Evolutionary conservation across 2,329 filamentous ascomycete genomes (phyloP), one percentile per base, ranked within the genome.

Genomic region (Lasiodiplodia hormozganensis): DNA sequence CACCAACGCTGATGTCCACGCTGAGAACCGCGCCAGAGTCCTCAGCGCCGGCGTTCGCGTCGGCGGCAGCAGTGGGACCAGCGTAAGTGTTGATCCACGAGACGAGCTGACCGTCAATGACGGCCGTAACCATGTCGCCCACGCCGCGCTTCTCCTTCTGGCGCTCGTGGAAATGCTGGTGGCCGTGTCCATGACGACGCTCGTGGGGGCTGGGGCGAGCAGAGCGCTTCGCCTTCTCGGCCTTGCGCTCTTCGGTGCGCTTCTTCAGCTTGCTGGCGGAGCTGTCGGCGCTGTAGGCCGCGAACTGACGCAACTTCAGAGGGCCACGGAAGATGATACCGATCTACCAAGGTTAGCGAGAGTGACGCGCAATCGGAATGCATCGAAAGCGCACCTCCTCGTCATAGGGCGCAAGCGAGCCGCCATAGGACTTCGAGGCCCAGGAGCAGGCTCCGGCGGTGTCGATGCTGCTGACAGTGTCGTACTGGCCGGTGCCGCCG

Each of bases 241-340:
- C 31, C 65, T 67, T 67, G 76, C 83, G 85, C 69, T 73, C 76
- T 49, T 73, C 53, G 5, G 23, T 74, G 57, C 53, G 49, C 52
- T 52, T 53, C 60, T 52, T 64, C 28, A 64, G 60, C 47, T 64
- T 64, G 53, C 67, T 54, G 28, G 68, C 70, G 21, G 69, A 70
- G 28, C 70, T 70, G 25, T 81, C 81, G n/a, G 87, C 85, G 56
- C 83, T 85, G 78, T 93, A 94, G 67, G 89, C 88, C 12, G 90
- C 92, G 67, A 93, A 84, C 72, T 92, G 85, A 75, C 88, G 88
- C 38, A 94, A 76, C 49, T 86, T 80, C 72, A 92, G 77, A 1
- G 92, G 91, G 3, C 92, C 92, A 72, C 91, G 89, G 75, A 94
- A 84, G 76, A 93, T 89, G 70, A 92, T 79, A 1, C 90, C 92